Percentiles rank a stretch among this genome's conserved stretches.
These are phyloP conservation scores for Pichia deserticola DNA, from an alignment of 805 yeast genomes.

Conservation along the genomic window DNA sequence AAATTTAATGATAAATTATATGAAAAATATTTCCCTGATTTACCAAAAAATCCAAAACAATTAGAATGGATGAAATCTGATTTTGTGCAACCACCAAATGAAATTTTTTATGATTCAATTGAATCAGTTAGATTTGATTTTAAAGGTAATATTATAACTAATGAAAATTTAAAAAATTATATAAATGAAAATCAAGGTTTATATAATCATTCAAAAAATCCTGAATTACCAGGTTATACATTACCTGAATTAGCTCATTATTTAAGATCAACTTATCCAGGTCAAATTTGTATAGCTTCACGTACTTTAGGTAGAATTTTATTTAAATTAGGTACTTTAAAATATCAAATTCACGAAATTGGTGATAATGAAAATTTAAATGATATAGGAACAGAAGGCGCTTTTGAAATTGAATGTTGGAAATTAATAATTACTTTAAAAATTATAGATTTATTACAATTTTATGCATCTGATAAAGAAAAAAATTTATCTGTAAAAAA, in stretches of 20 bases:
- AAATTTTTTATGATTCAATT: conserved; percentile 44
- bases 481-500: conserved; percentile 66
- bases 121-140: conserved; percentile 83
- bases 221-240: conserved; percentile 89
- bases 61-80: conserved; percentile 84
- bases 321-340: conserved; percentile 63
- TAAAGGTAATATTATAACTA: conserved; percentile 62
- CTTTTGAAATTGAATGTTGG: conserved; percentile 58
- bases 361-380: conserved; percentile 26
- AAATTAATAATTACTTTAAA: conserved; percentile 56
- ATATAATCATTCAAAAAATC: conserved; percentile 87
- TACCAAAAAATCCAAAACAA: conserved; percentile 75
- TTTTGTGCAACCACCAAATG: conserved; percentile 35
- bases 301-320: conserved; percentile 82
- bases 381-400: conserved; percentile 27
- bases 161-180: conserved; percentile 17
- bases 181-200: conserved; percentile 44
- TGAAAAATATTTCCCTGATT: conserved; percentile 80
- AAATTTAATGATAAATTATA: conserved; percentile 72
- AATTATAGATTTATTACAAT: conserved; percentile 57
- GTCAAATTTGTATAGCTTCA: conserved; percentile 82
- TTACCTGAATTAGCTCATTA: conserved; percentile 73
- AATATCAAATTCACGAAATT: conserved; percentile 33
- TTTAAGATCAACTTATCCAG: conserved; percentile 68
- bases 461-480: conserved; percentile 57